Base-by-base conservation (phyloP, 1,284 basidiomycete genomes). In the Trametes polyzona region DNA sequence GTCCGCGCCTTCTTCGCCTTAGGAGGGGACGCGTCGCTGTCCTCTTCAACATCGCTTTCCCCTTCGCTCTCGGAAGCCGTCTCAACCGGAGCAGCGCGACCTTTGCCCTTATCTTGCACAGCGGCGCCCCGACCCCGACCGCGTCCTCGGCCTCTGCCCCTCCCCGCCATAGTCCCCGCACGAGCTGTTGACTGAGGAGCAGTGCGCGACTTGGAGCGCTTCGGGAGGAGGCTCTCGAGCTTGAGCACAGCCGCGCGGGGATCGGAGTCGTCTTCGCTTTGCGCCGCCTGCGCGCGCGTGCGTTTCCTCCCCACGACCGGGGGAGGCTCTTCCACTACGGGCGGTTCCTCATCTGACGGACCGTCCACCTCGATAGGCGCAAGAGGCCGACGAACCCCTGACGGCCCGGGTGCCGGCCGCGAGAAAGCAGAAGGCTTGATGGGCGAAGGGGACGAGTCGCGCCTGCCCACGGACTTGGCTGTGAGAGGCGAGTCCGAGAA, bases 211-310 rank as follows among this genome's bases (percentile, higher is more conserved):
- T 67, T 44, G 7, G 56, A 57, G 16, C 67, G 62, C 24, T 64
- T 66, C 14, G 70, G 71, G 6, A 71, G 61, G 9, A 69, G 56
- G 47, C 65, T 63, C 57, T 71, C 69, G 14, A 69, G 62, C 29
- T 58, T 59, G 48, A 57, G 52, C 44, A 67, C 60, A 3, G 52
- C 65, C 24, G 54, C 59, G 43, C 58, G 53, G 2, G 70, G 69
- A 39, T 69, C 67, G n/a, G 65, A 65, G 10, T 57, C 58, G 35
- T 49, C 37, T 10, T 50, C 50, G 11, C 42, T 58, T 52, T 49
- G 58, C 19, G 51, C 57, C 2, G 36, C 61, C 48, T 57, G 54
- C 8, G 47, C 57, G 3, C 66, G 63, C n/a, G 61, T 58, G 14
- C 66, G 59, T 30, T 64, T 67, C 47, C 50, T 44, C 0, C 58